phyloP scores from a whole-genome alignment of 2,329 filamentous ascomycete genomes.

The Exserohilum turcica region DNA sequence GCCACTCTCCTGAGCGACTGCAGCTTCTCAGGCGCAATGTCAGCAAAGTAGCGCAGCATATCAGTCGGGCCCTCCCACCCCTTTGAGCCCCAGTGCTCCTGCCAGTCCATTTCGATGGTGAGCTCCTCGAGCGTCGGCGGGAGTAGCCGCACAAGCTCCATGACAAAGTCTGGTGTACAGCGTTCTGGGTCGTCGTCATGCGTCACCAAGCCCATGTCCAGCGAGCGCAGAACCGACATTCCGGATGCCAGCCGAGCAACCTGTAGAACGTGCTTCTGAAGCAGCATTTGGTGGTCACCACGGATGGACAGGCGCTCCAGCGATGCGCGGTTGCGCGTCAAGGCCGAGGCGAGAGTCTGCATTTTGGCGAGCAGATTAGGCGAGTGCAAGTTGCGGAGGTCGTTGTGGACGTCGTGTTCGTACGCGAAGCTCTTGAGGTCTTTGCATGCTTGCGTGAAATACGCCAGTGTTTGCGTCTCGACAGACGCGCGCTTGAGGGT shows the following conservation, averaged over 20 bases:
- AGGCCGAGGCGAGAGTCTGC: neutral
- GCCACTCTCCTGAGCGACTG: conserved; percentile 3
- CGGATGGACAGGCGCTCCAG: conserved; percentile 7
- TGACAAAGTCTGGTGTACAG: conserved; percentile 1
- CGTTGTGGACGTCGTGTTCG: conserved; percentile 9
- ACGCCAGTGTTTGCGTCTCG: neutral
- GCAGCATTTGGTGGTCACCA: conserved; percentile 5
- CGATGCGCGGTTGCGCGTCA: neutral
- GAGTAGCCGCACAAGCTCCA: neutral
- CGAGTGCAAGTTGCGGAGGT: neutral
- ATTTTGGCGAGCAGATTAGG: neutral
- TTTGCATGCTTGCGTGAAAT: conserved; percentile 7
- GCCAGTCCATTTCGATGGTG: conserved; percentile 12
- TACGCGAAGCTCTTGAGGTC: conserved; percentile 8
- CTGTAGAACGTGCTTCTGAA: conserved; percentile 6
- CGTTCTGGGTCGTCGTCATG: conserved; percentile 6
- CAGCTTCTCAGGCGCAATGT: conserved; percentile 1
- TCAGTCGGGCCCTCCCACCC: conserved; percentile 13
- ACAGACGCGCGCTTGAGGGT: conserved; percentile 9
- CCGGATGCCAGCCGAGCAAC: conserved; percentile 6
- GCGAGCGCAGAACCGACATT: conserved; percentile 5
- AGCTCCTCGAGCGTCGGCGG: conserved; percentile 8
- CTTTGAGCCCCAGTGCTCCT: conserved; percentile 11
- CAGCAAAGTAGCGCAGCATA: conserved; percentile 6
- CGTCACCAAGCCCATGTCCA: conserved; percentile 11